Evolutionary conservation across 164 flowering plant genomes (phyloP).

Genomic region (Vitis labrusca): DNA sequence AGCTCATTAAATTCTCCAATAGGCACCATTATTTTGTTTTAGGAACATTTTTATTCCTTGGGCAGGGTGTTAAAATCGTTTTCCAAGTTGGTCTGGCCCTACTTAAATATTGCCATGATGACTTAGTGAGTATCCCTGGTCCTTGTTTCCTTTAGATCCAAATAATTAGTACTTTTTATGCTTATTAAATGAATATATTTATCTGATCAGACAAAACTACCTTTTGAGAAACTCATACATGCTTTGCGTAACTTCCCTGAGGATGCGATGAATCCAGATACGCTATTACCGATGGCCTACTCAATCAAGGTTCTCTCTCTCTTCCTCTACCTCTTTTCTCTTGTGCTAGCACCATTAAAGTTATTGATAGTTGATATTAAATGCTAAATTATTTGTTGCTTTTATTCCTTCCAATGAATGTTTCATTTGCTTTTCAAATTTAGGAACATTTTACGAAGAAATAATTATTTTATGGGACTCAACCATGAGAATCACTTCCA

Average conservation of each 20-base stretch:
- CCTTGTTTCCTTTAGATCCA: not conserved
- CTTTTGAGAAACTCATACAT: conserved; percentile 90
- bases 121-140: conserved; percentile 56
- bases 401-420: too few relatives aligned
- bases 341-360: not conserved
- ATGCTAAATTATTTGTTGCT: not conserved
- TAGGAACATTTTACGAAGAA: too few relatives aligned
- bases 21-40: not conserved
- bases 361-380: not conserved
- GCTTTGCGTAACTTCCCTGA: conserved; percentile 91
- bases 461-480: too few relatives aligned
- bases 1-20: not conserved
- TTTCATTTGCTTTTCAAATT: too few relatives aligned
- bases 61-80: conserved; percentile 88
- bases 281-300: conserved; percentile 87
- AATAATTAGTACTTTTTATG: not conserved
- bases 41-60: conserved; percentile 4
- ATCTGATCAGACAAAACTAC: conserved; percentile 63
- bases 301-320: conserved; percentile 66
- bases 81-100: conserved; percentile 96
- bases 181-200: conserved; percentile 8
- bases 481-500: too few relatives aligned
- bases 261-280: conserved; percentile 94
- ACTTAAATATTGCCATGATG: conserved; percentile 83
- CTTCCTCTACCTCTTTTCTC: conserved; percentile 1